Evolutionary conservation across 2,329 filamentous ascomycete species (phyloP).

Genomic region (Metarhizium guizhouense): DNA sequence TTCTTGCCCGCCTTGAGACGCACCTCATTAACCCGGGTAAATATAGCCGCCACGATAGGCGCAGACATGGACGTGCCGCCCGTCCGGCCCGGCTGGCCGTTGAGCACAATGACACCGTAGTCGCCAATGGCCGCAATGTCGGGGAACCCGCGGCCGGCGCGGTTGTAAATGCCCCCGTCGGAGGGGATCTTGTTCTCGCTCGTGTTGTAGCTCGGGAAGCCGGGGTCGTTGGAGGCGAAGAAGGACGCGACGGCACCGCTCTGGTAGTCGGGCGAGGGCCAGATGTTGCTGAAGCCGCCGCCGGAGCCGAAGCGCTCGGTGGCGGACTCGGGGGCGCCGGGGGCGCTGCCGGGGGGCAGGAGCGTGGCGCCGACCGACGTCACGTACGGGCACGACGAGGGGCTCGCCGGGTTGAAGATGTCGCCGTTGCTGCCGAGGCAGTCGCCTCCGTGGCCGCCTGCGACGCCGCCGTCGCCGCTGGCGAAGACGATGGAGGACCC

Average conservation of each 20-base stretch:
- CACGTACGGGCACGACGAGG: constrained; percentile 2
- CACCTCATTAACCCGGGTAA: constrained; percentile 23
- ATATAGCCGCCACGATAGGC: constrained; percentile 24
- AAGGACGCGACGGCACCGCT: constrained; percentile 15
- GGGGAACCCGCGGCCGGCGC: constrained; percentile 26
- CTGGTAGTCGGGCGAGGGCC: constrained; percentile 19
- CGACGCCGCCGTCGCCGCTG: constrained; percentile 23
- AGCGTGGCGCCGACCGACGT: constrained; percentile 1
- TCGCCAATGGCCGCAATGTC: constrained; percentile 35
- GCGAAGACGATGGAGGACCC: constrained; percentile 41
- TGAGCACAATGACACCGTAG: constrained; percentile 32
- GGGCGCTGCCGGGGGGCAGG: background rate
- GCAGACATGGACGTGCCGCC: constrained; percentile 39
- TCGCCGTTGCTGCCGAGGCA: constrained; percentile 8
- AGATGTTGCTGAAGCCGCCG: constrained; percentile 27
- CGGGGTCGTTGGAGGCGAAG: constrained; percentile 14
- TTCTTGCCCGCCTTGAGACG: constrained; percentile 19
- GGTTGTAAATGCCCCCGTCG: constrained; percentile 22
- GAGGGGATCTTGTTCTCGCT: constrained; percentile 27
- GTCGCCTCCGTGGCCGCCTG: background rate
- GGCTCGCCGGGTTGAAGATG: constrained; percentile 4
- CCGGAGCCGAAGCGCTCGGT: constrained; percentile 12
- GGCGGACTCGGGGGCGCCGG: constrained; percentile 8
- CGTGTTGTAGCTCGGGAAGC: constrained; percentile 14
- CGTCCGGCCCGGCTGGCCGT: constrained; percentile 31